Conservation (phyloP, 2,329 filamentous ascomycete species). For the Didymella exigua region DNA sequence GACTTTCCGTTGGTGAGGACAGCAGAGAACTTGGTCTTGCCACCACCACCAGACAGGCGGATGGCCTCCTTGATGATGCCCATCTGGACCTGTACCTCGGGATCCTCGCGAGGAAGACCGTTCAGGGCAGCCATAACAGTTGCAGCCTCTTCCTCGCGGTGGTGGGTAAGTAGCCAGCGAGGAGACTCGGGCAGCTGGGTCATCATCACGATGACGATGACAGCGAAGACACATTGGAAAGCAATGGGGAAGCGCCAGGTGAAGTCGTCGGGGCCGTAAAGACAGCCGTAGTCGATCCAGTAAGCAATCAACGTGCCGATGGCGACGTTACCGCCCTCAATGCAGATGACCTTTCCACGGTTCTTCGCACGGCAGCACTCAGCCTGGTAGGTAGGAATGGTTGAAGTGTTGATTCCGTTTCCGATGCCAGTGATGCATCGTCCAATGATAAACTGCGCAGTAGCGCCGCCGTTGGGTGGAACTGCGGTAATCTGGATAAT, state of each 20-base stretch:
- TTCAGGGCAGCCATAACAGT: constrained; percentile 57
- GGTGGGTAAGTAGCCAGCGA: constrained; percentile 42
- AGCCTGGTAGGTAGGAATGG: constrained; percentile 60
- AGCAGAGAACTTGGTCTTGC: constrained; percentile 53
- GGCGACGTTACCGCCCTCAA: constrained; percentile 59
- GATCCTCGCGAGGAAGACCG: constrained; percentile 55
- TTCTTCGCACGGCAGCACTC: constrained; percentile 60
- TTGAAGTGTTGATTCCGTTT: constrained; percentile 61
- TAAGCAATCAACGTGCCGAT: constrained; percentile 58
- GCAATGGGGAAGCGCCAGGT: constrained; percentile 59
- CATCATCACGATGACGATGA: constrained; percentile 46
- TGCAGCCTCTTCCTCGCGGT: constrained; percentile 54
- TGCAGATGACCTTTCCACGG: constrained; percentile 65
- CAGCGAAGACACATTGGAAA: constrained; percentile 57
- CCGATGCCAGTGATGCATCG: constrained; percentile 59
- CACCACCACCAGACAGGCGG: constrained; percentile 42
- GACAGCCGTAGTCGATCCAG: constrained; percentile 57
- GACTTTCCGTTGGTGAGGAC: constrained; percentile 66
- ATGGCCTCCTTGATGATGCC: constrained; percentile 66
- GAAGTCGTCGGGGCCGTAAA: constrained; percentile 36
- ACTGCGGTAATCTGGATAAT: constrained; percentile 46
- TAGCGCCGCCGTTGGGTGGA: constrained; percentile 34
- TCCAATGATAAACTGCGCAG: constrained; percentile 58
- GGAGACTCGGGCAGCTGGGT: constrained; percentile 39
- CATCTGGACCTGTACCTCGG: constrained; percentile 63